Evolutionary conservation across 495 filamentous ascomycete genomes (phyloP).

Genomic region (Darksidea phi): DNA sequence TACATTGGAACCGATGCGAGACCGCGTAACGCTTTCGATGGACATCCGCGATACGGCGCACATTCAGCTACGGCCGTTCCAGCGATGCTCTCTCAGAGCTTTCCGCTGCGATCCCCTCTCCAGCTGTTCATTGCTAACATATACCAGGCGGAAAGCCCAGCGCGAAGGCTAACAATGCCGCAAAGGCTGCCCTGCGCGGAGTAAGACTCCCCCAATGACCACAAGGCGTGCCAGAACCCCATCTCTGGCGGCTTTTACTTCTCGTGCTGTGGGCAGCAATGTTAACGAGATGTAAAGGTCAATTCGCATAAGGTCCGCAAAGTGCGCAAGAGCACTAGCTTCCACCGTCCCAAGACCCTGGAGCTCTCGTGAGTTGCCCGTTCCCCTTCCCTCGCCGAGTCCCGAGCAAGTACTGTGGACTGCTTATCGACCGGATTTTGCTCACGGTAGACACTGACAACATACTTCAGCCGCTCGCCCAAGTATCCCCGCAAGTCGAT

Average conservation of each 20-base stretch:
- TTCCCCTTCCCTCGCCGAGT: background rate
- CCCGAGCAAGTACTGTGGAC: too few species aligned
- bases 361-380: slow-evolving; percentile 57
- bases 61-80: background rate
- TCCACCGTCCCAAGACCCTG: slow-evolving; percentile 96
- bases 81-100: background rate
- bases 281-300: slow-evolving; percentile 49
- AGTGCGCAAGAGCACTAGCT: slow-evolving; percentile 87
- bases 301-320: slow-evolving; percentile 88
- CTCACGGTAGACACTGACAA: background rate
- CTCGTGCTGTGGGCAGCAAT: slow-evolving; percentile 25
- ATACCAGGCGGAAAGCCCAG: slow-evolving; percentile 63
- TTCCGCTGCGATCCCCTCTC: slow-evolving; percentile 10
- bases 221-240: slow-evolving; percentile 47
- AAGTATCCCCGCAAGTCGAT: slow-evolving; percentile 97
- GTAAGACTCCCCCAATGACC: slow-evolving; percentile 52
- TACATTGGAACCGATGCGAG: background rate
- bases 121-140: slow-evolving; percentile 14
- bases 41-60: slow-evolving; percentile 1
- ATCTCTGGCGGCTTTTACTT: slow-evolving; percentile 47
- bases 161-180: slow-evolving; percentile 81
- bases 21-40: background rate
- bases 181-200: slow-evolving; percentile 89
- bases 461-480: slow-evolving; percentile 59
- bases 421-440: background rate